These are phyloP conservation scores for Hygrophorus pudorinus DNA, from an alignment of 768 basidiomycete species.

Conservation along the genomic window DNA sequence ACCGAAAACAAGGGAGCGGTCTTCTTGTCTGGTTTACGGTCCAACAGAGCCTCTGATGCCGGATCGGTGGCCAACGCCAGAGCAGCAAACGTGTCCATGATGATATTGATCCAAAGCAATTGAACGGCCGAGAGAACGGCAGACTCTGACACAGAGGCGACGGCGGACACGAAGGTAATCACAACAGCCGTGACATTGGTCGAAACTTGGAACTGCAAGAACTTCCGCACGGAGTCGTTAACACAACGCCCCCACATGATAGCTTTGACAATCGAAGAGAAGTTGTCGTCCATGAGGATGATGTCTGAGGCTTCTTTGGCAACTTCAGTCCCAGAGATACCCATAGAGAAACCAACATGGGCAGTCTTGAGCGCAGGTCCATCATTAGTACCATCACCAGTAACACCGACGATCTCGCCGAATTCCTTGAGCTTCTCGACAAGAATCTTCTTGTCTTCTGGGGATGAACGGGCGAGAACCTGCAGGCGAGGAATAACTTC, in stretches of 20 bases:
- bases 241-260: slow-evolving; percentile 99
- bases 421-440: slow-evolving; percentile 81
- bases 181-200: slow-evolving; percentile 94
- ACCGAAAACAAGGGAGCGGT: slow-evolving; percentile 81
- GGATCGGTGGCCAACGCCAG: slow-evolving; percentile 97
- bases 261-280: slow-evolving; percentile 90
- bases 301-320: slow-evolving; percentile 99
- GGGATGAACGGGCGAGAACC: slow-evolving; percentile 94
- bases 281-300: slow-evolving; percentile 97
- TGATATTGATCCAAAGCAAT: slow-evolving; percentile 96
- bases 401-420: slow-evolving; percentile 90
- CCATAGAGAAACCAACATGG: slow-evolving; percentile 96
- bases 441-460: slow-evolving; percentile 91
- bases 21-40: slow-evolving; percentile 88
- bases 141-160: slow-evolving; percentile 62
- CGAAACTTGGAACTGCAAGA: slow-evolving; percentile 91
- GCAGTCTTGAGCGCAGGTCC: slow-evolving; percentile 94
- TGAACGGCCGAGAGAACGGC: slow-evolving; percentile 96
- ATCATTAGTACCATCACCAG: slow-evolving; percentile 97
- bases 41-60: slow-evolving; percentile 66
- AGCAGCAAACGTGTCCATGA: slow-evolving; percentile 98
- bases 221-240: slow-evolving; percentile 96
- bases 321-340: slow-evolving; percentile 93
- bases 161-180: slow-evolving; percentile 86
- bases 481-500: slow-evolving; percentile 88